Evolutionary conservation across 1,284 basidiomycete species (phyloP).

Genomic region (Marasmius sp.): DNA sequence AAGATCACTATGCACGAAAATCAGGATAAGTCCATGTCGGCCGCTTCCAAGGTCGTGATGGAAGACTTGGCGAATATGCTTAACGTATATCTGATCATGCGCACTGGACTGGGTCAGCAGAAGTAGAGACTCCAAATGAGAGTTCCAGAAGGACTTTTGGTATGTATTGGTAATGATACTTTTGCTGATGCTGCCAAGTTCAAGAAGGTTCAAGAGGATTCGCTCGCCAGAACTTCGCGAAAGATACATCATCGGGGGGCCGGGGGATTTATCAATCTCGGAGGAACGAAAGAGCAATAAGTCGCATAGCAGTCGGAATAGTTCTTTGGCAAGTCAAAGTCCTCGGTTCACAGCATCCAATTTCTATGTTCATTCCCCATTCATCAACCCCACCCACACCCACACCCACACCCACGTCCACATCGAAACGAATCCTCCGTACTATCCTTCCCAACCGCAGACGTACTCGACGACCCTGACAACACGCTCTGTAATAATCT

Average conservation of each 20-base stretch:
- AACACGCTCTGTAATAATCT: slow-evolving; percentile 76
- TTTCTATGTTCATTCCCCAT: too few species aligned
- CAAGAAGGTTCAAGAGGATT: slow-evolving; percentile 49
- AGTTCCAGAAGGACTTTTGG: slow-evolving; percentile 68
- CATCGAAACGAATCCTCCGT: slow-evolving; percentile 86
- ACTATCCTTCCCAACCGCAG: slow-evolving; percentile 78
- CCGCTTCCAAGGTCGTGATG: slow-evolving; percentile 57
- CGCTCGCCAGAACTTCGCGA: slow-evolving; percentile 43
- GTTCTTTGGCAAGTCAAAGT: too few species aligned
- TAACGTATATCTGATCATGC: slow-evolving; percentile 23
- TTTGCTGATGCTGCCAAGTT: slow-evolving; percentile 50
- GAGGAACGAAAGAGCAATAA: slow-evolving; percentile 57
- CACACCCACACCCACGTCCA: too few species aligned
- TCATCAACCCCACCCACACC: too few species aligned
- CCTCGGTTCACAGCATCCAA: too few species aligned
- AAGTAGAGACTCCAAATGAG: slow-evolving; percentile 43
- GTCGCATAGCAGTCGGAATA: slow-evolving; percentile 45
- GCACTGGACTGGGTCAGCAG: slow-evolving; percentile 16
- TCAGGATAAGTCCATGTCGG: slow-evolving; percentile 18
- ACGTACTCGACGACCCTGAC: slow-evolving; percentile 82
- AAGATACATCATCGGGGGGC: slow-evolving; percentile 26
- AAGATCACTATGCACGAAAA: slow-evolving; percentile 73
- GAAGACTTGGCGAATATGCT: slow-evolving; percentile 62
- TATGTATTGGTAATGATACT: too few species aligned
- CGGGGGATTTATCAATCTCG: slow-evolving; percentile 42